Base-by-base conservation (phyloP, 2,329 filamentous ascomycete genomes). In the Pseudocercospora macadamiae region DNA sequence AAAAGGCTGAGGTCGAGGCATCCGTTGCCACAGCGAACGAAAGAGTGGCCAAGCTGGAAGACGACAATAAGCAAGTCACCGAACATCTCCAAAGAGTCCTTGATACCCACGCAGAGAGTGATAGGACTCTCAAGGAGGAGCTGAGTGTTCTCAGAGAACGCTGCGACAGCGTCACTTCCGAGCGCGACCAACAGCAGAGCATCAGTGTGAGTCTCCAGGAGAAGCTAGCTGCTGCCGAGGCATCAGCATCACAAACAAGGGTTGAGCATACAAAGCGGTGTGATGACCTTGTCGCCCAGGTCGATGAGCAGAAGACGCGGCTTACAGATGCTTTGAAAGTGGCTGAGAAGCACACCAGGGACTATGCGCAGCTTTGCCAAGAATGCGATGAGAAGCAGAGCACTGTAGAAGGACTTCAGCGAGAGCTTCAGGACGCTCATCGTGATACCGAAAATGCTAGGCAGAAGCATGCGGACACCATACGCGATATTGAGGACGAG, bases 171-270 rank as follows among this genome's bases (percentile, higher is more conserved):
- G 26, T 61, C 3, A 57, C 55, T 18, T 54, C 47, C 12, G 61
- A 68, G 12, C 47, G 52, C 21, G 54, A 65, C 12, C 51, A 51
- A 55, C 55, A 34, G 9, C 37, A 61, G 21, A 19, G 54, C n/a
- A 42, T 42, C 14, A 44, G 32, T 51, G 30, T 49, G 26, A 49
- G 55, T n/a, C 48, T 69, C 14, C 54, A 65, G 25, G 34, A 58
- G 48, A 57, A 64, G 30, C 57, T 67, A 4, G 47, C 57, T 21
- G 55, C 61, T n/a, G 64, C 66, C 19, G 61, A 67, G 25, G 32
- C 55, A 18, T 52, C 26, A 28, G 28, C n/a, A 32, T 32, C 28
- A 16, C 48, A 51, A 10, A 16, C 32, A 51, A 14, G 28, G 8
- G 28, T 8, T 51, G 48, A 51, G 18, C 48, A 57, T 42, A 23